Evolutionary conservation across 169 alveolate genomes (phyloP).

Genomic region (Plasmodium chabaudi): DNA sequence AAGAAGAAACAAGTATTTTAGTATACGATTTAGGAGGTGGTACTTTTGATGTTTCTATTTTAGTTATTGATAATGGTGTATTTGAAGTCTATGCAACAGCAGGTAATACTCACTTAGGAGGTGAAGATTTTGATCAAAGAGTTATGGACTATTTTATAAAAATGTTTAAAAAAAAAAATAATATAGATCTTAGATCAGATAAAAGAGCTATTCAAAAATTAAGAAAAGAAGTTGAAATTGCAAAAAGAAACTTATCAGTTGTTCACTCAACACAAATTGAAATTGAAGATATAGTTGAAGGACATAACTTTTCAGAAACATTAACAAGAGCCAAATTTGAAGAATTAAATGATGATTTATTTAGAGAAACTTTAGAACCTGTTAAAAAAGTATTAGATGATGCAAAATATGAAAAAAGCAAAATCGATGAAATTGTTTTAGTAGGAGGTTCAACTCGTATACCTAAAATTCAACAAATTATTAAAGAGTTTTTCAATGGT

Average conservation of each 20-base stretch:
- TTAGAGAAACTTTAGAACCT: constrained; percentile 93
- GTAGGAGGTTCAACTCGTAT: constrained; percentile 98
- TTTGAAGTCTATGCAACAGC: constrained; percentile 98
- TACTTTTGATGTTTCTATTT: constrained; percentile 99
- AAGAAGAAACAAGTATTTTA: constrained; percentile 95
- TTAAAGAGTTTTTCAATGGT: constrained; percentile 94
- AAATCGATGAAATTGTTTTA: constrained; percentile 96
- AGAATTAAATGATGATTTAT: constrained; percentile 92
- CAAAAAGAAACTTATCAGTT: constrained; percentile 96
- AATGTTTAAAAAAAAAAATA: constrained; percentile 93
- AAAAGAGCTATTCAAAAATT: constrained; percentile 97
- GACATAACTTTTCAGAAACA: constrained; percentile 93
- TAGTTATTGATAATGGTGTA: constrained; percentile 98
- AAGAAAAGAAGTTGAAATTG: constrained; percentile 97
- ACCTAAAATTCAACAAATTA: constrained; percentile 94
- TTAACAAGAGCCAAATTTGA: constrained; percentile 96
- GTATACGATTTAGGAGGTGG: constrained; percentile 99
- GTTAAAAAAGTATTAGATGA: constrained; percentile 94
- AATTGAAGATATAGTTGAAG: constrained; percentile 93
- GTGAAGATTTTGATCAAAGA: constrained; percentile 95
- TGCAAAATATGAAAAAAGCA: constrained; percentile 91
- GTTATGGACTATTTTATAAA: constrained; percentile 97
- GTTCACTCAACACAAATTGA: constrained; percentile 92
- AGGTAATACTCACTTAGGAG: constrained; percentile 99
- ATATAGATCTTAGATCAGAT: constrained; percentile 92